These are phyloP conservation scores for Hemisphaericaspora xylofermentans DNA, from an alignment of 1,139 yeast genomes.

Conservation along the genomic window DNA sequence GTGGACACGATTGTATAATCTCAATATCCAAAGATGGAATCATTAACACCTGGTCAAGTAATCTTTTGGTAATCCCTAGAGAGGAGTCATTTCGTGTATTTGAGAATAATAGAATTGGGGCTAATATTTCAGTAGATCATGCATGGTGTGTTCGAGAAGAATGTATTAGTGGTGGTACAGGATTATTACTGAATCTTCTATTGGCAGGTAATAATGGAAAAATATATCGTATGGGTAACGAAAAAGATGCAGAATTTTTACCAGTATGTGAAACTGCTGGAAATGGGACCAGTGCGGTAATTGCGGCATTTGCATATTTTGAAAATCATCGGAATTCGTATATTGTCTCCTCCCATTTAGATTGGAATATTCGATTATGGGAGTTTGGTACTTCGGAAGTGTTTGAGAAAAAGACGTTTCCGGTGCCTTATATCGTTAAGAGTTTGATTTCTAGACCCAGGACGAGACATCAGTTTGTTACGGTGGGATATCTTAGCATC, in stretches of 20 bases:
- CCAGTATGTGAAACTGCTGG: background rate
- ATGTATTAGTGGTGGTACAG: slow-evolving; percentile 9
- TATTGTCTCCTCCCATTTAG: slow-evolving; percentile 27
- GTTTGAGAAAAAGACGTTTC: slow-evolving; percentile 16
- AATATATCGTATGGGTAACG: slow-evolving; percentile 2
- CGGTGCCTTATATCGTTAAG: slow-evolving; percentile 41
- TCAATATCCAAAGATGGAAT: slow-evolving; percentile 37
- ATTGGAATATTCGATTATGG: slow-evolving; percentile 35
- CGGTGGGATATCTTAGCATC: slow-evolving; percentile 41
- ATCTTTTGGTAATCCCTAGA: slow-evolving; percentile 34
- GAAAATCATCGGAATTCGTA: slow-evolving; percentile 3
- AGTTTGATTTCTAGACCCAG: slow-evolving; percentile 46
- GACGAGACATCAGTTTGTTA: slow-evolving; percentile 44
- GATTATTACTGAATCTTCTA: slow-evolving; percentile 5
- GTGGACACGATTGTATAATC: slow-evolving; percentile 28
- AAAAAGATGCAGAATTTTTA: background rate
- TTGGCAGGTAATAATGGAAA: slow-evolving; percentile 8
- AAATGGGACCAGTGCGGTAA: background rate
- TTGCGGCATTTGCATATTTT: slow-evolving; percentile 4
- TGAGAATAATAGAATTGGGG: background rate
- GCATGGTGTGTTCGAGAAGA: slow-evolving; percentile 9
- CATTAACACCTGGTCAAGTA: slow-evolving; percentile 43
- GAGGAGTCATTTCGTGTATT: slow-evolving; percentile 19
- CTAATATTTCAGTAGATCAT: background rate
- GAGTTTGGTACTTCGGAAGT: slow-evolving; percentile 3